Evolutionary conservation across 768 basidiomycete genomes (phyloP), one percentile per base, ranked within the genome.

Genomic region (Terana coerulea): DNA sequence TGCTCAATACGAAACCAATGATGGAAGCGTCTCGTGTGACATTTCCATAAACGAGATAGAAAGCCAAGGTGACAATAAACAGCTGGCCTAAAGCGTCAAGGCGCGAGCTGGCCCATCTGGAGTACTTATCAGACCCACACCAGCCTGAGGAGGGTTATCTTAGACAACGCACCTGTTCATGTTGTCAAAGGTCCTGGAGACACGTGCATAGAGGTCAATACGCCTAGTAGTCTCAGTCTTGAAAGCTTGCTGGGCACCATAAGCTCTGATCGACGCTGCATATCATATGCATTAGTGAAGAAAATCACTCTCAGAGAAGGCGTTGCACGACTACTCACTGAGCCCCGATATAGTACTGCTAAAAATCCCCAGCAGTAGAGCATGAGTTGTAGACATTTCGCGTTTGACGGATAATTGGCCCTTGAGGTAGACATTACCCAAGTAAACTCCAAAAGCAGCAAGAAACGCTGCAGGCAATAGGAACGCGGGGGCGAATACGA

Each of bases 331-430:
- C 1, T 14, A 60, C 68, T 48, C 53, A 75, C 74, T 64, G 24
- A 79, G 57, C 22, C 81, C 81, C 15, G 74, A 64, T 31, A 82
- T 73, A 0, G 78, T 75, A 19, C 80, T 77, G 15, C 74, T 72
- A 58, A 82, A 78, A 54, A 77, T 74, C 22, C 72, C 74, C 51
- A 78, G 70, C 2, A 80, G 70, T 0, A 80, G 79, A 12, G 75
- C 70, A 45, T 73, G 71, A 3, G 72, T 71, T 45, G 74, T 76
- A 35, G 72, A 75, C 77, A 77, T 76, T 60, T 80, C 76, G 19
- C 80, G 71, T 65, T 82, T 82, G 55, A 80, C 74, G 7, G 75
- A 72, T 15, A 82, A 68, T 58, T 83, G 81, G 8, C 76, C 76
- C 55, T 74, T 73, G 59, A 83, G 80, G 64, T 82, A 83, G 15